A percentile compares a stretch with the other conserved stretches of the same genome.
Conservation (phyloP, 1,139 yeast species). For the Debaryomycetaceae sp. region DNA sequence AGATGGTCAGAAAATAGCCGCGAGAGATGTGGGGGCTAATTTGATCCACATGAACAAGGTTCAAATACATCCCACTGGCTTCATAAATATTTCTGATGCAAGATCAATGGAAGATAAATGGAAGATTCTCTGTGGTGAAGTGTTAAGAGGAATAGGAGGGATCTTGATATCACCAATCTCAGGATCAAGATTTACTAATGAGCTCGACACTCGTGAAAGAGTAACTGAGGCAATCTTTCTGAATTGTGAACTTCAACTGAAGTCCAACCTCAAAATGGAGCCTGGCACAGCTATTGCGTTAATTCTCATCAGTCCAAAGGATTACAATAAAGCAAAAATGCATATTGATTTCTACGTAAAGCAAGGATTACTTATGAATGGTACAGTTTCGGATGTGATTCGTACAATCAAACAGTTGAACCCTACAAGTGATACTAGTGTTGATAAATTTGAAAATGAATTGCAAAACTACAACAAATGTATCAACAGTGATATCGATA, state of each 20-base stretch:
- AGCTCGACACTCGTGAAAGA: slow-evolving; percentile 30
- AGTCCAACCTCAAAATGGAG: slow-evolving; percentile 7
- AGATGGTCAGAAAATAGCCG: slow-evolving; percentile 36
- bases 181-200: slow-evolving; percentile 34
- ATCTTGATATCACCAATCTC: slow-evolving; percentile 28
- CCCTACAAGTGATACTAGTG: slow-evolving; percentile 8
- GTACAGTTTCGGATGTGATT: slow-evolving; percentile 19
- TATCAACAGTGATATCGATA: slow-evolving; percentile 12
- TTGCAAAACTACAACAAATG: slow-evolving; percentile 10
- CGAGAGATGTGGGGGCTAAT: slow-evolving; percentile 27
- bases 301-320: slow-evolving; percentile 24
- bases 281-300: slow-evolving; percentile 18
- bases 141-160: slow-evolving; percentile 38
- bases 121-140: slow-evolving; percentile 38
- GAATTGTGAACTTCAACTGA: slow-evolving; percentile 17
- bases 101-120: slow-evolving; percentile 14
- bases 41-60: slow-evolving; percentile 36
- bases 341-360: slow-evolving; percentile 31
- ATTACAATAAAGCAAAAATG: slow-evolving; percentile 22
- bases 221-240: slow-evolving; percentile 26
- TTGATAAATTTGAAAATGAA: slow-evolving; percentile 7
- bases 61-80: slow-evolving; percentile 42
- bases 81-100: slow-evolving; percentile 20
- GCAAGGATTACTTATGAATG: slow-evolving; percentile 25
- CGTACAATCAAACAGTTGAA: slow-evolving; percentile 12